These are phyloP conservation scores for Starmerella floricola DNA, from an alignment of 805 yeast species.

Conservation along the genomic window DNA sequence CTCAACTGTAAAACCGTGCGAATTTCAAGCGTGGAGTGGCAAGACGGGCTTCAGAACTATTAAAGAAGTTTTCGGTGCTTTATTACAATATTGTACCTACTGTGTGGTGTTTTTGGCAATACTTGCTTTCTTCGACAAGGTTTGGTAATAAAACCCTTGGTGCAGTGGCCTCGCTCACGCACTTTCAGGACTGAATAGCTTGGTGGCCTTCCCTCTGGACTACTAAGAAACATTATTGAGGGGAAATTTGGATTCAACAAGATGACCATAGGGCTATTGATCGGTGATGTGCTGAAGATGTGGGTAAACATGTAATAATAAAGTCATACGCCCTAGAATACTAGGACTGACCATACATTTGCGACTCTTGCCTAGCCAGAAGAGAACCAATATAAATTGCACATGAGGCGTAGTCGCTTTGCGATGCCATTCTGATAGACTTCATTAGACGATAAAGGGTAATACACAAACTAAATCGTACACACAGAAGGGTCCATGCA, in stretches of 20 bases:
- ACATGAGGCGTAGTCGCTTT: too few relatives aligned
- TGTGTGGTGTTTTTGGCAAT: conserved; percentile 41
- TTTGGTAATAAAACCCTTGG: conserved; percentile 29
- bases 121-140: conserved; percentile 18
- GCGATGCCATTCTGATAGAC: too few relatives aligned
- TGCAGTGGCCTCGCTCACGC: conserved; percentile 3
- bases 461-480: too few relatives aligned
- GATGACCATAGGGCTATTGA: conserved; percentile 60
- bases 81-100: conserved; percentile 52
- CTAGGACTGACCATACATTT: too few relatives aligned
- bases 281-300: conserved; percentile 57
- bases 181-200: conserved; percentile 35
- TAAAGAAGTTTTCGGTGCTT: conserved; percentile 22
- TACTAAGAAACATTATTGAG: conserved; percentile 72
- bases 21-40: conserved; percentile 60
- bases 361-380: too few relatives aligned
- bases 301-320: too few relatives aligned
- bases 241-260: conserved; percentile 91
- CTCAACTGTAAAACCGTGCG: conserved; percentile 68
- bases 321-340: too few relatives aligned
- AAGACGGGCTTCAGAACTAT: conserved; percentile 38
- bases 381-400: too few relatives aligned
- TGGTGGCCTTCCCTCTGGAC: conserved; percentile 53
- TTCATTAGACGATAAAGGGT: too few relatives aligned
- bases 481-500: too few relatives aligned